Evolutionary conservation across 495 filamentous ascomycete genomes (phyloP).

Genomic region (Penicillium riverlandense): DNA sequence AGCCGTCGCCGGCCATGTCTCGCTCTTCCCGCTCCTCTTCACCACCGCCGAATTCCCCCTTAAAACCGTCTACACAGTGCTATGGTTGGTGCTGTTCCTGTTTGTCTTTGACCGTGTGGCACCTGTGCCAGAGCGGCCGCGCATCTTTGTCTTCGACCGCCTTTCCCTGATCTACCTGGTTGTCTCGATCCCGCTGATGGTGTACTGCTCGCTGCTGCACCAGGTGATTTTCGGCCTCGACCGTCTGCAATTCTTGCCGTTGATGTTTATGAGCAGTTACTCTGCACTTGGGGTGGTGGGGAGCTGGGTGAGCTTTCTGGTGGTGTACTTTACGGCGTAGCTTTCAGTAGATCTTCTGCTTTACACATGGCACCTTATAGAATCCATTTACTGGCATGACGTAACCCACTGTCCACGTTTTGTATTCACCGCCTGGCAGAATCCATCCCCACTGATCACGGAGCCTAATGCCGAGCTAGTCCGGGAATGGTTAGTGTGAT

Average conservation of each 20-base stretch:
- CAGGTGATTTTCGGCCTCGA: conserved; percentile 68
- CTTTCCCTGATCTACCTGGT: conserved; percentile 85
- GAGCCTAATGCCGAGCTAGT: no score
- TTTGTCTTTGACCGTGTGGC: conserved; percentile 79
- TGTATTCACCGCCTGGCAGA: no score
- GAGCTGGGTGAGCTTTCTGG: conserved; percentile 93
- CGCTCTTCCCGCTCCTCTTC: conserved; percentile 89
- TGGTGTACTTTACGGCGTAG: conserved; percentile 79
- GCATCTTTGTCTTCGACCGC: conserved; percentile 84
- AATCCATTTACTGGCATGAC: no score
- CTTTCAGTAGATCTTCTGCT: not conserved
- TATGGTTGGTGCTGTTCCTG: conserved; percentile 84
- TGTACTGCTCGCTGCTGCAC: conserved; percentile 83
- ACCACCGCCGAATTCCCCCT: conserved; percentile 82
- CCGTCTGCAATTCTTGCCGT: conserved; percentile 79
- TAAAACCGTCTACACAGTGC: conserved; percentile 87
- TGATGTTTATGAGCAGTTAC: conserved; percentile 97
- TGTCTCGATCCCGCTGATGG: conserved; percentile 78
- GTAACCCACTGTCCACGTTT: no score
- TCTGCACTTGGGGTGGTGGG: conserved; percentile 91
- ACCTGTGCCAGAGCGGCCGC: conserved; percentile 63
- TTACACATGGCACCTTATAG: no score
- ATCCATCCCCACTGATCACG: no score
- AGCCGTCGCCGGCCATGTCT: conserved; percentile 89
- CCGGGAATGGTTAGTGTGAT: no score